Evolutionary conservation across 225 moss, liverwort and hornwort species (phyloP), one percentile per base, ranked within the genome.

Genomic region (Sphagnum tenellum): DNA sequence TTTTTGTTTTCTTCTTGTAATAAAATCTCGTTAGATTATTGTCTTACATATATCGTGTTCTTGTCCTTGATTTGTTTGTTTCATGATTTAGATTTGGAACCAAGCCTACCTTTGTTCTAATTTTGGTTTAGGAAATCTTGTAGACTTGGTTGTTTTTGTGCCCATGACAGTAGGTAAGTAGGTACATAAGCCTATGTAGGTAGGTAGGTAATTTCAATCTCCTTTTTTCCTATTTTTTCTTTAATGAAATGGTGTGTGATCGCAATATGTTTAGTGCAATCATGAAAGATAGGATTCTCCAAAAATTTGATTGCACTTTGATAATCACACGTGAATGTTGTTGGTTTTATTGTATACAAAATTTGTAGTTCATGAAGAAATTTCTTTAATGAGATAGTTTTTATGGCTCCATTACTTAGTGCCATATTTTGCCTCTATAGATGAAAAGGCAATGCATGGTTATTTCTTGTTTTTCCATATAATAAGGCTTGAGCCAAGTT

Each of bases 211-310:
- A 64, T 4, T 4, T 12, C 4, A 3, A 64, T 9, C 10, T 7
- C 5, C 10, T 48, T 48, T 64, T 4, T 5, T 13, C 10, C 3
- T 3, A 64, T 4, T 45, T 12, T 13, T 49, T 64, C 64, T 45
- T 44, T 62, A 7, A 62, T 62, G 47, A 62, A 62, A 45, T 62
- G 61, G 47, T 62, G 47, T 3, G 47, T 3, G 48, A 64, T 12
- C 44, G 3, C 4, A 7, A 64, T 49, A 10, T 64, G 64, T 9
- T 47, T 64, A 3, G 64, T 64, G 2, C 47, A 2, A 64, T 4
- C 48, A 12, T 49, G 48, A 12, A 4, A 49, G 47, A 64, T 51
- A 47, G 64, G 64, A 51, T 64, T 64, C 10, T 47, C 5, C 3
- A 44, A 12, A 47, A 64, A 9, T 5, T 49, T 47, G 48, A 64